Conservation (phyloP, 768 basidiomycete species). For the Boletus eberwhitei region DNA sequence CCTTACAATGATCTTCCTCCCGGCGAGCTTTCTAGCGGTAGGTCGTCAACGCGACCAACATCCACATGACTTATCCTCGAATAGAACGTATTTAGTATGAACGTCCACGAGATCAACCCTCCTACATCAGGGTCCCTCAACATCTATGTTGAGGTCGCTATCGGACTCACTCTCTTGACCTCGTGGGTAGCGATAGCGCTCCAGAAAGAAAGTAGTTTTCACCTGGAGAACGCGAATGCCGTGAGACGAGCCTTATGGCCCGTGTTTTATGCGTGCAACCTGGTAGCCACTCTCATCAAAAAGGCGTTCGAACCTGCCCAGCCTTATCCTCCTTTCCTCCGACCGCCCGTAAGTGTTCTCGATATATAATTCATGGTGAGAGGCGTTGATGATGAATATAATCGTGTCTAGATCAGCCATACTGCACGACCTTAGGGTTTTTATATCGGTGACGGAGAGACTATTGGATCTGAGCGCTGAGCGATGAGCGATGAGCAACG, state of each 20-base stretch:
- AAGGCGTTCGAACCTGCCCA: not conserved
- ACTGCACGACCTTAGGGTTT: not conserved
- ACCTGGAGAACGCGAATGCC: not conserved
- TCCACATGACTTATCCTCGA: constrained; percentile 12
- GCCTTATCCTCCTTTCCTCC: not conserved
- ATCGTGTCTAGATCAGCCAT: not conserved
- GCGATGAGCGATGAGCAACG: no score
- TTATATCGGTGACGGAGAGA: not conserved
- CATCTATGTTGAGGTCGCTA: constrained; percentile 39
- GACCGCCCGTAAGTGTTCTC: constrained; percentile 3
- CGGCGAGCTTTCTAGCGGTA: constrained; percentile 43
- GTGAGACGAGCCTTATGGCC: constrained; percentile 22
- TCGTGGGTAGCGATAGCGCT: constrained; percentile 56
- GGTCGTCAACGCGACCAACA: not conserved
- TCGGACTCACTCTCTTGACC: constrained; percentile 49
- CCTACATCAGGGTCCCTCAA: constrained; percentile 26
- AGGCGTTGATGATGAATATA: not conserved
- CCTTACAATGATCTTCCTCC: constrained; percentile 60
- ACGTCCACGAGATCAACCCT: constrained; percentile 30
- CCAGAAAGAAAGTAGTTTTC: constrained; percentile 32
- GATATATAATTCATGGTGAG: not conserved
- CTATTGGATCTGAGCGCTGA: not conserved
- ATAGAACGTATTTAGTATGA: constrained; percentile 33
- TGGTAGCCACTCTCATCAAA: not conserved
- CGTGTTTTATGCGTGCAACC: constrained; percentile 5